Base-by-base conservation (phyloP, 1,284 basidiomycete species). In the Ceratobasidium sp. region DNA sequence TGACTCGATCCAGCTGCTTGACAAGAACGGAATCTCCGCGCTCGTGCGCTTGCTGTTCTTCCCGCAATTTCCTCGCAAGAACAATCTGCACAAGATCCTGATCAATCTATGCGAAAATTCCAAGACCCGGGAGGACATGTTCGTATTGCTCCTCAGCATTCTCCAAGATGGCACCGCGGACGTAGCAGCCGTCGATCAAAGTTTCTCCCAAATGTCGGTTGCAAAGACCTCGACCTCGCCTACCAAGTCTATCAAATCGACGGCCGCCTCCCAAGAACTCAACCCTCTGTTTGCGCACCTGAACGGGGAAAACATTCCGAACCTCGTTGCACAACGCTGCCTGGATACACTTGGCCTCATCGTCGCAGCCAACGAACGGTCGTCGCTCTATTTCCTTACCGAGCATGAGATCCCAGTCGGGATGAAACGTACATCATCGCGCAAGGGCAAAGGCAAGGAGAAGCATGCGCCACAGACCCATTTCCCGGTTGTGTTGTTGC, bases 51-150 rank as follows among this genome's bases (percentile, higher is more conserved):
- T 99, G 8, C 87, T 99, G 23, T 99, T 98, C 86, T 98, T 96
- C 86, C 97, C 96, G 6, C 92, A 98, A 77, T 90, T 95, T 49
- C 64, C 64, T 21, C 90, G 89, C 81, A 94, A 95, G 82, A 91
- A 88, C 48, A 83, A 92, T 25, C 85, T 99, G 23, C 92, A 95
- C 81, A 92, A 92, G 79, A 92, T 98, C 1, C 87, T 99, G 33
- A 90, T 94, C 75, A 96, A 99, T 79, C 84, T 99, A 4, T 98
- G 95, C 80, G 95, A 99, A 82, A 99, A 99, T 79, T 84, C 88
- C 1, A 94, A 92, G 79, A 96, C 96, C 1, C 87, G 96, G 23
- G 88, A 88, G 2, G 97, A 99, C 77, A 85, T 99, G 33, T 92
- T 99, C 83, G 96, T 95, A 78, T 86, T 98, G 33, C 86, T 99